Evolutionary conservation across 305 asterid species (phyloP).

Genomic region (Rubia peregrina): DNA sequence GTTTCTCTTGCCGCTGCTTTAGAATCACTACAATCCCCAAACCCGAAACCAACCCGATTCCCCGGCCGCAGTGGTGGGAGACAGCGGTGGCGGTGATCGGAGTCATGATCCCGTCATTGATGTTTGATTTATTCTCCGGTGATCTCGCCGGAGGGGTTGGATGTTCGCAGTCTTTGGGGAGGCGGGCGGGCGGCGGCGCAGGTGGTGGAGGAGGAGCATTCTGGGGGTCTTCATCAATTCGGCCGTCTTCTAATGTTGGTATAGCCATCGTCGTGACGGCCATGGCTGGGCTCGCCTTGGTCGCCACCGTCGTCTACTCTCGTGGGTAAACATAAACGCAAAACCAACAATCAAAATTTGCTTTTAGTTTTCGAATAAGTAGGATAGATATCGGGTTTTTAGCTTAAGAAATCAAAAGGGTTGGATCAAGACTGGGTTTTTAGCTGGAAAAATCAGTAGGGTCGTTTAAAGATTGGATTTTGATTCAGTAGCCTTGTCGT

Average conservation of each 20-base stretch:
- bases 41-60: background rate
- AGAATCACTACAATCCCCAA: slow-evolving; percentile 2
- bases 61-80: no score
- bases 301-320: slow-evolving; percentile 62
- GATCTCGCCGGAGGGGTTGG: slow-evolving; percentile 44
- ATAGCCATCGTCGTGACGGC: slow-evolving; percentile 70
- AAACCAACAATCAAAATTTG: background rate
- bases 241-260: slow-evolving; percentile 40
- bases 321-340: slow-evolving; percentile 40
- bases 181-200: slow-evolving; percentile 39
- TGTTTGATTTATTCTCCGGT: slow-evolving; percentile 45
- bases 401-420: background rate
- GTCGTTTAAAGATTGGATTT: background rate
- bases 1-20: slow-evolving; percentile 7
- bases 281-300: slow-evolving; percentile 69
- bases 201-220: slow-evolving; percentile 16
- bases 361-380: background rate
- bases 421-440: background rate
- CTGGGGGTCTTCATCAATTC: slow-evolving; percentile 13
- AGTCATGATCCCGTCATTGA: slow-evolving; percentile 25
- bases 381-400: background rate
- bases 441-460: background rate
- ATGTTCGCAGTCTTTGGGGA: slow-evolving; percentile 36
- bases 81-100: slow-evolving; percentile 21
- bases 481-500: background rate